Conservation (phyloP, 495 filamentous ascomycete species). For the Penicillium crystallinum region DNA sequence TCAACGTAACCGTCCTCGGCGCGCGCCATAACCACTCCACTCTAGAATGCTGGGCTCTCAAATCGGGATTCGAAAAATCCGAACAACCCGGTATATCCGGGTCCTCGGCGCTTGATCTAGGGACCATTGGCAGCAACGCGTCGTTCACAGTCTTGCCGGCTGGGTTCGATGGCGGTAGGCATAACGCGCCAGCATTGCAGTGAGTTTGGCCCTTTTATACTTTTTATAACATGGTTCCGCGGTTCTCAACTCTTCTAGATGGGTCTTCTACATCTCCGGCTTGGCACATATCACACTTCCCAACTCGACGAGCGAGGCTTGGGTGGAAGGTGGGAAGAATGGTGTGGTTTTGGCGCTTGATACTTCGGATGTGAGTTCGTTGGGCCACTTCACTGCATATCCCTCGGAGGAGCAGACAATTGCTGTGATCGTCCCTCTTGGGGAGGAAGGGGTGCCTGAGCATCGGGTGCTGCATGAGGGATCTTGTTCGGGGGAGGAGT, state of each 20-base stretch:
- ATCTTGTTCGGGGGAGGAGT: conserved; percentile 29
- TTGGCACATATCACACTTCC: conserved; percentile 48
- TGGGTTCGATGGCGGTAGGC: conserved; percentile 44
- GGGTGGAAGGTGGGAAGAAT: conserved; percentile 39
- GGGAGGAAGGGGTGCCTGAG: conserved; percentile 29
- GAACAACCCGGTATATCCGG: conserved; percentile 41
- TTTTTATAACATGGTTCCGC: not conserved
- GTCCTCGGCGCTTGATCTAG: conserved; percentile 28
- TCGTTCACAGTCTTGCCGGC: conserved; percentile 39
- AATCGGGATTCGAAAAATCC: conserved; percentile 36
- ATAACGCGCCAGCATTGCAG: conserved; percentile 49
- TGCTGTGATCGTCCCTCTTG: conserved; percentile 38
- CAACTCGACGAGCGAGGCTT: conserved; percentile 32
- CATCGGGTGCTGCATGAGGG: conserved; percentile 41
- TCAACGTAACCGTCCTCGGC: conserved; percentile 40
- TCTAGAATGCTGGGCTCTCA: conserved; percentile 52
- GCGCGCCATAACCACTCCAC: conserved; percentile 37
- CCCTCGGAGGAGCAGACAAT: conserved; percentile 39
- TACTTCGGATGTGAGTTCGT: conserved; percentile 38
- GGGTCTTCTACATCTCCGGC: conserved; percentile 47
- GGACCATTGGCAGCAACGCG: conserved; percentile 27
- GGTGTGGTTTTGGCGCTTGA: conserved; percentile 48
- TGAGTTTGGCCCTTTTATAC: conserved; percentile 21
- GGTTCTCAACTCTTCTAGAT: conserved; percentile 27
- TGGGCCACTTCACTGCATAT: conserved; percentile 47